Conservation (phyloP, 73 alveolate genomes). For the Symbiodinium natans region DNA sequence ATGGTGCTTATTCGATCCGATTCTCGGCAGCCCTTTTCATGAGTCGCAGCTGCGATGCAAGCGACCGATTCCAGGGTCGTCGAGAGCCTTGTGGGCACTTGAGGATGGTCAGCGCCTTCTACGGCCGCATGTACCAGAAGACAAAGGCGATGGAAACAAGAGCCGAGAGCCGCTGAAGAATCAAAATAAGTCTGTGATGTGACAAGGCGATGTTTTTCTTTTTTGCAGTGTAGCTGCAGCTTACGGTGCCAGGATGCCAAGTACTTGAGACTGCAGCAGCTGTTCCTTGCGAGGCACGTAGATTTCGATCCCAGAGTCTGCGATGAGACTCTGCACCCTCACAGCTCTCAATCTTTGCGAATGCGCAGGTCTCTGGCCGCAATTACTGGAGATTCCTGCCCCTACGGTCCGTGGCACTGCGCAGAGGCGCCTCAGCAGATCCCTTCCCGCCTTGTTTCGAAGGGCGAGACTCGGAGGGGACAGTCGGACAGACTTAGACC, state of each 20-base stretch:
- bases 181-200: no score
- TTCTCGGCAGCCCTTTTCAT: not conserved
- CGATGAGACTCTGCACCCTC: not conserved
- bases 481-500: no score
- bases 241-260: not conserved
- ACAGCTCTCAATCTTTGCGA: no score
- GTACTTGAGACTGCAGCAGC: slow-evolving; percentile 82
- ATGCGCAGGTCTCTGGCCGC: slow-evolving; percentile 73
- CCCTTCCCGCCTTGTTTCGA: no score
- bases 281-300: slow-evolving; percentile 71
- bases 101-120: slow-evolving; percentile 91
- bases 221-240: no score
- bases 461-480: no score
- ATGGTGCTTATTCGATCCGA: slow-evolving; percentile 93
- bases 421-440: slow-evolving; percentile 87
- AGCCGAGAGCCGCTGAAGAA: no score
- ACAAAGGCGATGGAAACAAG: not conserved
- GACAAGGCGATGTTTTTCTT: no score
- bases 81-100: no score
- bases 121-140: slow-evolving; percentile 93
- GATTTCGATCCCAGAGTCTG: not conserved
- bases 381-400: slow-evolving; percentile 82
- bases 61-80: no score
- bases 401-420: slow-evolving; percentile 92
- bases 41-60: no score